phyloP scores from a whole-genome alignment of 306 rosid genomes.

The Quercus robur region DNA sequence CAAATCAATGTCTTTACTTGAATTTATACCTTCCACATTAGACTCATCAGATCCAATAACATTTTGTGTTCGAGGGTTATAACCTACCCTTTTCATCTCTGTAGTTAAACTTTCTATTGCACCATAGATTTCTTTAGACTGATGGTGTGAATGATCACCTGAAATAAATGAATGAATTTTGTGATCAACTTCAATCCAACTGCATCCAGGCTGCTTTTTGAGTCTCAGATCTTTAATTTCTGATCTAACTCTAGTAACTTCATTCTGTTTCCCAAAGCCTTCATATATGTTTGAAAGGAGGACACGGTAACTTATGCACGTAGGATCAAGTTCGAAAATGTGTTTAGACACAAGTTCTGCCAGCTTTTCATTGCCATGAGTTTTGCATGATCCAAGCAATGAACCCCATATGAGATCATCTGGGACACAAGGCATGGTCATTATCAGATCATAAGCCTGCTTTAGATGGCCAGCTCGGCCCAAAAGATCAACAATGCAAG shows the following conservation, averaged over 20 bases:
- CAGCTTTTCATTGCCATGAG: constrained; percentile 27
- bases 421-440: constrained; percentile 27
- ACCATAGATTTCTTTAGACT: constrained; percentile 23
- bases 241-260: constrained; percentile 25
- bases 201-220: constrained; percentile 35
- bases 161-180: constrained; percentile 23
- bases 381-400: constrained; percentile 42
- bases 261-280: constrained; percentile 32
- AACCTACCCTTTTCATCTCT: constrained; percentile 16
- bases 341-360: constrained; percentile 34
- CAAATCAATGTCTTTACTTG: neutral
- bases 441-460: constrained; percentile 37
- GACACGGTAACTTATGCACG: constrained; percentile 32
- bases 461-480: constrained; percentile 38
- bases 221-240: constrained; percentile 33
- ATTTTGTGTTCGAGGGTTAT: constrained; percentile 6
- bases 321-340: constrained; percentile 29
- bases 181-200: constrained; percentile 41
- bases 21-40: neutral
- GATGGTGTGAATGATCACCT: constrained; percentile 31
- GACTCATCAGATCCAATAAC: constrained; percentile 2
- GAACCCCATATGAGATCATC: constrained; percentile 46
- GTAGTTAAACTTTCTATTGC: constrained; percentile 24
- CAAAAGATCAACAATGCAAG: constrained; percentile 46
- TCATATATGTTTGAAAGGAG: constrained; percentile 44